phyloP scores from a whole-genome alignment of 202 grass and related monocot genomes.

The Zizania palustris region DNA sequence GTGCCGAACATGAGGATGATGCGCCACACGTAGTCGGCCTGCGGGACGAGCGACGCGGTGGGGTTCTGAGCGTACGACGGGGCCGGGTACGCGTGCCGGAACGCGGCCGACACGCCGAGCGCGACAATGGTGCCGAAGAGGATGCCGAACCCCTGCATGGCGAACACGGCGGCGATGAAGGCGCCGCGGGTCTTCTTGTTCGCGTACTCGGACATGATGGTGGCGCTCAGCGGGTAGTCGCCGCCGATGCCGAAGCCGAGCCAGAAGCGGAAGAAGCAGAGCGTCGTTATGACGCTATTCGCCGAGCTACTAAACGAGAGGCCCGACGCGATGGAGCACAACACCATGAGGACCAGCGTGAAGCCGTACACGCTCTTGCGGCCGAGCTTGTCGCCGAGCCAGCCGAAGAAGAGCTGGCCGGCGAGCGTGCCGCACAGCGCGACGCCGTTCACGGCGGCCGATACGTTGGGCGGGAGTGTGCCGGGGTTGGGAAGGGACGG shows the following conservation, averaged over 20 bases:
- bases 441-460: constrained; percentile 66
- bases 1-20: constrained; percentile 68
- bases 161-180: too few species aligned
- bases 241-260: constrained; percentile 82
- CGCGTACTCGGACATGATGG: constrained; percentile 93
- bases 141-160: too few species aligned
- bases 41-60: constrained; percentile 25
- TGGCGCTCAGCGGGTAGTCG: constrained; percentile 74
- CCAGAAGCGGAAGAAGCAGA: constrained; percentile 86
- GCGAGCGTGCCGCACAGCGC: constrained; percentile 73
- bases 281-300: too few species aligned
- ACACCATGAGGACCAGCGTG: too few species aligned
- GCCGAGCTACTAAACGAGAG: too few species aligned
- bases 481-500: constrained; percentile 42
- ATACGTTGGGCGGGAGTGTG: constrained; percentile 57
- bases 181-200: too few species aligned
- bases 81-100: constrained; percentile 39
- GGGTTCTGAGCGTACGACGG: constrained; percentile 31
- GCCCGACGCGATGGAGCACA: too few species aligned
- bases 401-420: constrained; percentile 80
- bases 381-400: constrained; percentile 80
- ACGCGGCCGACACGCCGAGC: too few species aligned
- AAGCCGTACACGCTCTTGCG: too few species aligned
- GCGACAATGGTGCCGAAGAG: too few species aligned
- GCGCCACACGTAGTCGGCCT: constrained; percentile 70